Evolutionary conservation across 768 basidiomycete genomes (phyloP).

Genomic region (Gymnopilus dilepis): DNA sequence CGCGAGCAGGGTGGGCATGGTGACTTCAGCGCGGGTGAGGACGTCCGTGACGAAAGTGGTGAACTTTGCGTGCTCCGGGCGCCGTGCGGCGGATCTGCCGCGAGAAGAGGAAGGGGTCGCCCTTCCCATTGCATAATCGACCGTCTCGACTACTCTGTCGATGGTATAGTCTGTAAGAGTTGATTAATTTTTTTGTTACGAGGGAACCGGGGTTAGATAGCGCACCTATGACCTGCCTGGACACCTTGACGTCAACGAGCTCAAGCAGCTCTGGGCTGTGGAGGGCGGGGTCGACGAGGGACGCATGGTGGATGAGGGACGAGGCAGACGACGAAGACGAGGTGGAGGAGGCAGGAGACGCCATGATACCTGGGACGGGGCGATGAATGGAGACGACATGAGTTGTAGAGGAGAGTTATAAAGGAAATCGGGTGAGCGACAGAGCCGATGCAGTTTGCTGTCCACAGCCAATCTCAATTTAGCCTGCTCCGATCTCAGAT

Average conservation of each 20-base stretch:
- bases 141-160: slow-evolving; percentile 71
- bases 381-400: slow-evolving; percentile 24
- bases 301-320: slow-evolving; percentile 46
- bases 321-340: slow-evolving; percentile 34
- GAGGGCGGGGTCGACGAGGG: slow-evolving; percentile 64
- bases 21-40: slow-evolving; percentile 74
- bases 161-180: slow-evolving; percentile 64
- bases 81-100: slow-evolving; percentile 52
- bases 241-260: slow-evolving; percentile 69
- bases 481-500: slow-evolving; percentile 27
- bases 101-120: slow-evolving; percentile 56
- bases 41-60: slow-evolving; percentile 70
- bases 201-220: slow-evolving; percentile 31
- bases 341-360: slow-evolving; percentile 24
- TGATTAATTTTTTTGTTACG: slow-evolving; percentile 8
- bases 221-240: slow-evolving; percentile 65
- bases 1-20: slow-evolving; percentile 69
- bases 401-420: slow-evolving; percentile 21
- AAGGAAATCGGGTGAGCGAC: slow-evolving; percentile 31
- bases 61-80: slow-evolving; percentile 61
- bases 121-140: slow-evolving; percentile 78
- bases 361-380: slow-evolving; percentile 23
- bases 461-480: slow-evolving; percentile 10
- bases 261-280: slow-evolving; percentile 73
- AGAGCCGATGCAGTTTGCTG: slow-evolving; percentile 29